Evolutionary conservation across 495 filamentous ascomycete species (phyloP), one percentile per base, ranked within the genome.

Genomic region (Tuber microsphaerosporum): DNA sequence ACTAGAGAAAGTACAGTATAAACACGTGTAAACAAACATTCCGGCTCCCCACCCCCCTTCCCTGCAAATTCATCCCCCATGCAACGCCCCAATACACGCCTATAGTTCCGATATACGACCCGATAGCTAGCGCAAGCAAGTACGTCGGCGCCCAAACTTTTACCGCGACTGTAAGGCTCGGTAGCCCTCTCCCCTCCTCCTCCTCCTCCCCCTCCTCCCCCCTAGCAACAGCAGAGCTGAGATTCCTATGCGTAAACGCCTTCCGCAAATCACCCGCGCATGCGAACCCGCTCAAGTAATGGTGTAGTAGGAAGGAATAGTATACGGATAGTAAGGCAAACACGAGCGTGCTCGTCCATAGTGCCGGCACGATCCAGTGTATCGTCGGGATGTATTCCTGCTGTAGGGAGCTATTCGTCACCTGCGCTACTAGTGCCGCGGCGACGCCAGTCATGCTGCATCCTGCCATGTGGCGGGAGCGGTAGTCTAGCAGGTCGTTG

Each of bases 381-480:
- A 79, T 71, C 6, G 71, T 20, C 12, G 16, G 41, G 41, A 71
- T 69, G 73, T 72, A 79, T 45, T 73, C 73, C 9, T 79, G 70
- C 19, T 79, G 76, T 16, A 79, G 73, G 39, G 69, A 72, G 20
- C 43, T 70, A 39, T 79, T 79, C 34, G 77, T 72, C n/a, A 79
- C 56, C 43, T 73, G 70, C 5, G 77, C 77, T 68, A 79, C 73
- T 14, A 79, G 76, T 0, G 77, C 77, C 3, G 77, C 77, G 9
- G 77, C 76, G 46, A 79, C 76, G 8, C 73, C 70, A 1, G 77
- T 79, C 77, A 79, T 79, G 14, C 72, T 75, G n/a, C 85, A 85
- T 41, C 76, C 61, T 0, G 73, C 76, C 77, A 79, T 79, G n/a
- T 76, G 76, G 22, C 77, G 74, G 37, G 77, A 71, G 34, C 77